These are phyloP conservation scores for Annulohypoxylon stygium DNA, from an alignment of 495 filamentous ascomycete species.

Conservation along the genomic window DNA sequence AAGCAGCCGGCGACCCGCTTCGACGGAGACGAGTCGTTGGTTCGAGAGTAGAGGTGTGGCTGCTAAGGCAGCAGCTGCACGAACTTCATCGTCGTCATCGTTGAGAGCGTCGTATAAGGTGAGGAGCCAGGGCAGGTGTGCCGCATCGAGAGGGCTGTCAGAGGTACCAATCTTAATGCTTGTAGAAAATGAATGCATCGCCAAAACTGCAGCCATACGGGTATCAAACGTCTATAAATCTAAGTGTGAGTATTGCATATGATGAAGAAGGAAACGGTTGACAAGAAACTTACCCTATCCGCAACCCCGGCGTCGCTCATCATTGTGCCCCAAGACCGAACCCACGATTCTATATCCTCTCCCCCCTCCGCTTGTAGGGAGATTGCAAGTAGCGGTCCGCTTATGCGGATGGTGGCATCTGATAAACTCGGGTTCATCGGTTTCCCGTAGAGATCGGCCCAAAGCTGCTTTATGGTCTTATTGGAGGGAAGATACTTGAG, in stretches of 20 bases:
- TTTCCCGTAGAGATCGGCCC: conserved; percentile 50
- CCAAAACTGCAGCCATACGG: conserved; percentile 67
- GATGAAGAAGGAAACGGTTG: background rate
- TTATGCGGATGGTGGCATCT: conserved; percentile 59
- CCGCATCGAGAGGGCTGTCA: conserved; percentile 36
- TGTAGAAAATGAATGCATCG: conserved; percentile 54
- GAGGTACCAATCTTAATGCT: conserved; percentile 35
- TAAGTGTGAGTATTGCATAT: conserved; percentile 5
- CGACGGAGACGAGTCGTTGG: conserved; percentile 54
- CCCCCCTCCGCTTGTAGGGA: conserved; percentile 20
- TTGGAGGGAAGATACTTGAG: conserved; percentile 39
- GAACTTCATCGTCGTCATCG: conserved; percentile 92
- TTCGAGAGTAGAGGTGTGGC: conserved; percentile 56
- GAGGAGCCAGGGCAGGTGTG: conserved; percentile 57
- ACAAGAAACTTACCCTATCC: conserved; percentile 56
- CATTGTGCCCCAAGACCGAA: conserved; percentile 60
- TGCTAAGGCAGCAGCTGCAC: conserved; percentile 70
- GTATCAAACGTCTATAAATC: conserved; percentile 72
- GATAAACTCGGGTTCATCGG: conserved; percentile 59
- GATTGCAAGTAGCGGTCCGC: conserved; percentile 58
- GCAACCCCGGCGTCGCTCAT: conserved; percentile 57
- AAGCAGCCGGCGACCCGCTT: conserved; percentile 56
- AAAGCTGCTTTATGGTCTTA: conserved; percentile 46
- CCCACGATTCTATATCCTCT: conserved; percentile 36
- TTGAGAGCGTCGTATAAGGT: conserved; percentile 72